Percentiles rank a stretch among this genome's conserved stretches.
phyloP scores from a whole-genome alignment of 2,329 filamentous ascomycete species.

The Colletotrichum costaricense region DNA sequence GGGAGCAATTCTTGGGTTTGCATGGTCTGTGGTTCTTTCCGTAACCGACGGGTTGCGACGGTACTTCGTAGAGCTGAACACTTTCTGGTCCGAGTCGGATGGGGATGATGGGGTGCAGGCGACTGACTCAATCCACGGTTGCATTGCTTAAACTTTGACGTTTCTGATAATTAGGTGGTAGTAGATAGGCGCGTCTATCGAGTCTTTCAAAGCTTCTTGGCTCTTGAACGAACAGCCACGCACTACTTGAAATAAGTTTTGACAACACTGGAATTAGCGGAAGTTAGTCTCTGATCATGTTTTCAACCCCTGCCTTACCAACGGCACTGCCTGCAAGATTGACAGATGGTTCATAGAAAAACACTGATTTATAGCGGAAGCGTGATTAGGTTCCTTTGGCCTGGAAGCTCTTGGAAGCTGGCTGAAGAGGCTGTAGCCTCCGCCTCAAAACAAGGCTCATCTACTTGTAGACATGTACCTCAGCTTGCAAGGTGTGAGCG shows the following conservation, averaged over 20 bases:
- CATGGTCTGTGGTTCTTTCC: background rate
- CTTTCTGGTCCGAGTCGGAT: background rate
- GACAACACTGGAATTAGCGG: background rate
- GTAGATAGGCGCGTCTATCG: background rate
- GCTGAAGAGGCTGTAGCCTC: background rate
- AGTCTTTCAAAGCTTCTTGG: background rate
- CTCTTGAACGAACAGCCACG: background rate
- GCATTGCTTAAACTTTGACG: background rate
- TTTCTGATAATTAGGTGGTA: background rate
- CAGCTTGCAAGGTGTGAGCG: background rate
- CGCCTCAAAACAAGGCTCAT: background rate
- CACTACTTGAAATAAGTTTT: background rate
- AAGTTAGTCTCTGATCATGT: conserved; percentile 7
- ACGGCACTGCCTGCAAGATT: background rate
- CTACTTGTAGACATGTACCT: background rate
- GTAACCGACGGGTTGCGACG: background rate
- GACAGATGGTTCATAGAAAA: background rate
- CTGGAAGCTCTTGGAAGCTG: background rate
- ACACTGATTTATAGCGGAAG: background rate
- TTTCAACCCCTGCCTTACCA: background rate
- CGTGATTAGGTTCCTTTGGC: background rate
- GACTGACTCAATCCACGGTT: conserved; percentile 11
- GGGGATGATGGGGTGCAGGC: background rate
- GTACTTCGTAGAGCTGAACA: background rate
- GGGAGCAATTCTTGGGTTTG: background rate